Evolutionary conservation across 345 rosid species (phyloP), one percentile per base, ranked within the genome.

Genomic region (Eucalyptus sp.): DNA sequence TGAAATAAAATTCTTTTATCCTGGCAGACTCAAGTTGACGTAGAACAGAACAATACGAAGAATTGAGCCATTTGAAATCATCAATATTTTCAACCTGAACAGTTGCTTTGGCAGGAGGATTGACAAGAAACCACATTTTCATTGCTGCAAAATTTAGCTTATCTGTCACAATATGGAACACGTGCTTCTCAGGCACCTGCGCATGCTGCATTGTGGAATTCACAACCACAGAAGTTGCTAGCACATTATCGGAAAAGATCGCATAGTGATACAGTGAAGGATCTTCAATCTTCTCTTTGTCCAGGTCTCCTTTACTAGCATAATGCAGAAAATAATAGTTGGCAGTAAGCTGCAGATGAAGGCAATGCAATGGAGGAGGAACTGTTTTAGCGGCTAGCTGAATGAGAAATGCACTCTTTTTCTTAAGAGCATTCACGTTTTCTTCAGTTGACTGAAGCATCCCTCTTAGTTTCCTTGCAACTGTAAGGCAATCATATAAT

Each of bases 331-430:
- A 87, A 90, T 91, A 97, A 91, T 95, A 98, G 91, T 98, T 97
- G 85, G 98, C 94, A 51, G 99, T 94, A 86, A 98, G 97, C 93
- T 94, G 97, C 91, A 97, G 90, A 85, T 96, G 94, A 91, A 98
- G 95, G 95, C 99, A 97, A 91, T 97, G 99, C 95, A 98, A 92
- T 89, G 98, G 97, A 89, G 86, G 90, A 88, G 99, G 98, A 88
- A 98, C 90, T 88, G 99, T 96, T 93, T 98, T 97, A 90, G 99
- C 99, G 27, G 99, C 99, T 87, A 97, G 91, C 92, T 98, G 99
- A 94, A 95, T 97, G 92, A 98, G 94, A 93, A 96, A 97, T 48
- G 96, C 93, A 89, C 99, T 96, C 93, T 94, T 96, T 91, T 95
- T 98, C 96, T 91, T 97, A 86, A 94, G 76, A 27, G 94, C 92